phyloP scores from a whole-genome alignment of 345 rosid species.

The Eutrema yunnanense region DNA sequence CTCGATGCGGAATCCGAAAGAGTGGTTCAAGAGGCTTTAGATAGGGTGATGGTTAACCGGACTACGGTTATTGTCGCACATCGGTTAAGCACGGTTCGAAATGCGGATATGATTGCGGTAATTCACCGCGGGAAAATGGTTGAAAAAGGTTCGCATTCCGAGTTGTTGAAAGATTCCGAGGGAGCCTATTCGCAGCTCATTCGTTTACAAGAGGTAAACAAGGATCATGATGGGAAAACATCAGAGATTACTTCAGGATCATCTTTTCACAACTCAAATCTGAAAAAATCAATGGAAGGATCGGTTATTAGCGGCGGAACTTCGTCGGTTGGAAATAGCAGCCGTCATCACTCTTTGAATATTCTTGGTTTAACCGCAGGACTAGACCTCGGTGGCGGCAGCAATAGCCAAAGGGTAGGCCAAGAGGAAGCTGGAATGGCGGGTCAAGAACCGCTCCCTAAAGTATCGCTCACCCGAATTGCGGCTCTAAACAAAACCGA shows the following conservation, averaged over 20 bases:
- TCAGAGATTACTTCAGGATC: slow-evolving; percentile 24
- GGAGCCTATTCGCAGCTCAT: slow-evolving; percentile 85
- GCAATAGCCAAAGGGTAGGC: slow-evolving; percentile 23
- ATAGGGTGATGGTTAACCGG: slow-evolving; percentile 66
- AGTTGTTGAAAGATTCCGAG: slow-evolving; percentile 49
- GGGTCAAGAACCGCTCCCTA: slow-evolving; percentile 9
- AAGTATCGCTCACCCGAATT: slow-evolving; percentile 43
- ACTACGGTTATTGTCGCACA: slow-evolving; percentile 85
- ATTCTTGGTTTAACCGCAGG: slow-evolving; percentile 20
- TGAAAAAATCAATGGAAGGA: slow-evolving; percentile 21
- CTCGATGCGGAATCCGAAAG: slow-evolving; percentile 86
- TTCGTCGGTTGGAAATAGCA: slow-evolving; percentile 22
- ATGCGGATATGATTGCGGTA: slow-evolving; percentile 71
- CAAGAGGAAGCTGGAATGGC: slow-evolving; percentile 16
- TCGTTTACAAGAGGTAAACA: slow-evolving; percentile 54
- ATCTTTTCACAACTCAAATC: slow-evolving; percentile 23
- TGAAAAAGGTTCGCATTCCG: slow-evolving; percentile 71
- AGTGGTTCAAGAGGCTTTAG: slow-evolving; percentile 80
- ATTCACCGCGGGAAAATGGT: slow-evolving; percentile 73
- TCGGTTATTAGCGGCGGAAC: slow-evolving; percentile 10
- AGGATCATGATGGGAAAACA: not conserved
- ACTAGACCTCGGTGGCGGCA: slow-evolving; percentile 28
- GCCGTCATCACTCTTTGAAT: slow-evolving; percentile 26
- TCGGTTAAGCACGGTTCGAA: slow-evolving; percentile 69
- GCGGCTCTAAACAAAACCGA: slow-evolving; percentile 70